Conservation (phyloP, 768 basidiomycete genomes). For the Suillus placidus region DNA sequence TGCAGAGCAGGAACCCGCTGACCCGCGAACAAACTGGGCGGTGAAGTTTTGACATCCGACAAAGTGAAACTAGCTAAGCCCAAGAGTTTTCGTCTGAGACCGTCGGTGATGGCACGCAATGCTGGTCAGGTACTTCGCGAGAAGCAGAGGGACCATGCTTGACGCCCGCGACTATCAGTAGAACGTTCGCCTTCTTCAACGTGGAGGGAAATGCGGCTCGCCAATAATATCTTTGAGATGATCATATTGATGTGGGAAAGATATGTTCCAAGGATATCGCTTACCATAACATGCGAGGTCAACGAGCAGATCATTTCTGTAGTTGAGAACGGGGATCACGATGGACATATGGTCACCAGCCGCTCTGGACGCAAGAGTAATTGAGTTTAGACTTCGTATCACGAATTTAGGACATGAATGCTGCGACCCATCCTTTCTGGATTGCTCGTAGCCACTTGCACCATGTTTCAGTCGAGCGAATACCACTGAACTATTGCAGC, state of each 20-base stretch:
- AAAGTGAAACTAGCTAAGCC: background rate
- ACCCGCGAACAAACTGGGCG: slow-evolving; percentile 11
- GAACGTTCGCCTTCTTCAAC: background rate
- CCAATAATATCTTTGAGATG: slow-evolving; percentile 19
- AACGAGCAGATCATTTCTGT: too few relatives aligned
- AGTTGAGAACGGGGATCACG: background rate
- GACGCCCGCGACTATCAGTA: background rate
- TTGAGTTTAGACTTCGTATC: background rate
- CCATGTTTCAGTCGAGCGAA: background rate
- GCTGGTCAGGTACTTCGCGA: slow-evolving; percentile 13
- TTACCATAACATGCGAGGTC: background rate
- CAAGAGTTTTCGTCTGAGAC: slow-evolving; percentile 8
- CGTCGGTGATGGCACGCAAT: slow-evolving; percentile 12
- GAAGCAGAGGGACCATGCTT: slow-evolving; percentile 11
- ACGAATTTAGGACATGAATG: background rate
- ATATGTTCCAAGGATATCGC: background rate
- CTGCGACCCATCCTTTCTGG: background rate
- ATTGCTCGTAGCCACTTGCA: background rate
- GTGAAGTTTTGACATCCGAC: slow-evolving; percentile 4
- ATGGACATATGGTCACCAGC: background rate
- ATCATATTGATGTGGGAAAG: background rate
- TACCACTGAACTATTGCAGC: background rate
- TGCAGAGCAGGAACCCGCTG: background rate
- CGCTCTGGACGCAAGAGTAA: background rate
- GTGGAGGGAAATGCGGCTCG: slow-evolving; percentile 7